Conservation (phyloP, 805 yeast genomes). For the Saccharomyces paradoxus region DNA sequence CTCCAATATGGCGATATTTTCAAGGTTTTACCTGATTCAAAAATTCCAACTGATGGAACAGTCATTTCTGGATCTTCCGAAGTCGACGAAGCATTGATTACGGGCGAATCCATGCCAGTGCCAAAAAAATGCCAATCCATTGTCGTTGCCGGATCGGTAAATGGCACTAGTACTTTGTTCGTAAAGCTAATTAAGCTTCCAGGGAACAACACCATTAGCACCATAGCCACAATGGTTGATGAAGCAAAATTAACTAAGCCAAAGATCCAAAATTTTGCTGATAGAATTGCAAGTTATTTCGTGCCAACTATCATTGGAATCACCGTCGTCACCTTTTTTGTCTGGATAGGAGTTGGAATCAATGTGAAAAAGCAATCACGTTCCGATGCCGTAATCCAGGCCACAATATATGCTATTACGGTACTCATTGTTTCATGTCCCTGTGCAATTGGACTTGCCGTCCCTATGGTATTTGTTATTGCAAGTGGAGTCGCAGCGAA, state of each 20-base stretch:
- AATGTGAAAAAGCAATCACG: not conserved
- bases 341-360: not conserved
- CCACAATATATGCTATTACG: not conserved
- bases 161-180: conserved; percentile 27
- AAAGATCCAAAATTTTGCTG: conserved; percentile 50
- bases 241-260: conserved; percentile 69
- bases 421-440: not conserved
- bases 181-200: conserved; percentile 57
- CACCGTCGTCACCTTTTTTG: not conserved
- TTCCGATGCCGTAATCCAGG: not conserved
- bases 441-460: not conserved
- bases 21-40: not conserved
- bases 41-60: conserved; percentile 23
- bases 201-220: conserved; percentile 60
- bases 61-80: conserved; percentile 36
- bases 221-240: conserved; percentile 62
- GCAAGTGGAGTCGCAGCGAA: not conserved
- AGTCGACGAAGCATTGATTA: conserved; percentile 38
- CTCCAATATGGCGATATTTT: not conserved
- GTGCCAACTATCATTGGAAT: not conserved
- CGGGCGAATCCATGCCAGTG: conserved; percentile 39
- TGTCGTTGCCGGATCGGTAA: conserved; percentile 39
- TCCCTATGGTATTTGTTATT: not conserved
- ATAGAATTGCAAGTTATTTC: not conserved
- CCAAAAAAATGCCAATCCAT: conserved; percentile 31